A percentile compares a stretch with the other conserved stretches of the same genome.
Evolutionary conservation across 2,329 filamentous ascomycete genomes (phyloP).

Genomic region (Calonectria hongkongensis): DNA sequence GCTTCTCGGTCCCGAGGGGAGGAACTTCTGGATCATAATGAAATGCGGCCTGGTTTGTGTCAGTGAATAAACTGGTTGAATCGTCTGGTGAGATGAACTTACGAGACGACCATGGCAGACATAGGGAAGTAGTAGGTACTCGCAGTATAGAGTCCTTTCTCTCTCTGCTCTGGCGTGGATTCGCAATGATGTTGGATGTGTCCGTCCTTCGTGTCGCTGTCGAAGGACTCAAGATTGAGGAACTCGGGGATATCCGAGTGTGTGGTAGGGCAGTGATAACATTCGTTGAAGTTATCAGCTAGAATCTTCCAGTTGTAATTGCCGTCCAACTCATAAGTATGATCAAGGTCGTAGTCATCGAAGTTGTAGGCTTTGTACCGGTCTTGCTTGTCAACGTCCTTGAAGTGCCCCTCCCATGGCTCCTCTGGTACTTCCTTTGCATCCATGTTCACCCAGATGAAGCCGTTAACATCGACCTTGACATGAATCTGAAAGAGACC

Average conservation of each 20-base stretch:
- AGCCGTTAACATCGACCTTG: conserved; percentile 71
- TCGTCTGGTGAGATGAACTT: conserved; percentile 33
- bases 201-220: conserved; percentile 33
- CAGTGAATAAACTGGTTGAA: background rate
- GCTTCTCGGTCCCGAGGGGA: background rate
- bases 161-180: conserved; percentile 30
- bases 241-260: conserved; percentile 34
- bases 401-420: conserved; percentile 70
- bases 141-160: conserved; percentile 40
- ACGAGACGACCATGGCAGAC: conserved; percentile 47
- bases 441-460: conserved; percentile 75
- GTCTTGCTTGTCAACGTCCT: conserved; percentile 64
- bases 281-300: conserved; percentile 79
- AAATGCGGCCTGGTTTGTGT: conserved; percentile 12
- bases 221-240: conserved; percentile 14
- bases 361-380: conserved; percentile 67
- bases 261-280: conserved; percentile 59
- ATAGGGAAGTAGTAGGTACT: conserved; percentile 52
- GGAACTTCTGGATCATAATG: conserved; percentile 9
- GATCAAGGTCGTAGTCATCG: conserved; percentile 73
- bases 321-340: conserved; percentile 72
- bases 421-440: conserved; percentile 62
- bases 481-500: conserved; percentile 72
- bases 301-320: conserved; percentile 76
- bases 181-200: conserved; percentile 37